These are phyloP conservation scores for Berberis vulgaris DNA, from an alignment of 164 flowering plant species.

Conservation along the genomic window DNA sequence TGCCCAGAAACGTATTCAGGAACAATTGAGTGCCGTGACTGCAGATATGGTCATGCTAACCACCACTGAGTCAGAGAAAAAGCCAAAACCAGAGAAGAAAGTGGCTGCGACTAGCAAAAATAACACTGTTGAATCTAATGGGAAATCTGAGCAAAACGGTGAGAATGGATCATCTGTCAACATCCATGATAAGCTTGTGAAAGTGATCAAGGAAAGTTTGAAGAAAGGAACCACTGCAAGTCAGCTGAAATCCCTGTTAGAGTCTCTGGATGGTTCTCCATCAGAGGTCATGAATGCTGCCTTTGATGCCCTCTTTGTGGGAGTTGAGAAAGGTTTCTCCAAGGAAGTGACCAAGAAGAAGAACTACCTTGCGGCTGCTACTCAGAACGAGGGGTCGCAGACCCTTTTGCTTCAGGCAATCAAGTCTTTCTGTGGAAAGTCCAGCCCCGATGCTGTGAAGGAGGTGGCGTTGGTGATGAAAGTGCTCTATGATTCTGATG, in stretches of 20 bases:
- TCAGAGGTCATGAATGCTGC: constrained; percentile 39
- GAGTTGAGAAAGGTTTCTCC: constrained; percentile 48
- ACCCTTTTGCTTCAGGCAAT: constrained; percentile 33
- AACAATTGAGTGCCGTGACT: constrained; percentile 66
- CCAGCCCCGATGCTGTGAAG: constrained; percentile 32
- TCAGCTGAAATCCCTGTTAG: constrained; percentile 29
- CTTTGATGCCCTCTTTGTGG: constrained; percentile 48
- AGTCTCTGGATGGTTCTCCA: constrained; percentile 26
- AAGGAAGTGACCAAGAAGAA: constrained; percentile 56
- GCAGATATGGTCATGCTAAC: constrained; percentile 71
- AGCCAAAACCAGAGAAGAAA: constrained; percentile 12
- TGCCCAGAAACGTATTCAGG: constrained; percentile 55
- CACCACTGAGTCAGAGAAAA: constrained; percentile 29
- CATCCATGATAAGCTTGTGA: constrained; percentile 22
- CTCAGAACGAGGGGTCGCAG: constrained; percentile 40
- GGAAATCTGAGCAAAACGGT: neutral
- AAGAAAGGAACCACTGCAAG: constrained; percentile 34
- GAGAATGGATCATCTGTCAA: neutral
- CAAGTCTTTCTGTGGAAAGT: constrained; percentile 37
- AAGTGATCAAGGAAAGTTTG: constrained; percentile 27
- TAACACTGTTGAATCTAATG: neutral
- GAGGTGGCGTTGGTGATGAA: constrained; percentile 60
- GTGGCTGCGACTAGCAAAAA: neutral
- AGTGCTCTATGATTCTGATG: constrained; percentile 49
- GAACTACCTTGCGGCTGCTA: constrained; percentile 34